A percentile compares a stretch with the other conserved stretches of the same genome.
These are phyloP conservation scores for Leccinum aurantiacum DNA, from an alignment of 768 basidiomycete species.

Conservation along the genomic window DNA sequence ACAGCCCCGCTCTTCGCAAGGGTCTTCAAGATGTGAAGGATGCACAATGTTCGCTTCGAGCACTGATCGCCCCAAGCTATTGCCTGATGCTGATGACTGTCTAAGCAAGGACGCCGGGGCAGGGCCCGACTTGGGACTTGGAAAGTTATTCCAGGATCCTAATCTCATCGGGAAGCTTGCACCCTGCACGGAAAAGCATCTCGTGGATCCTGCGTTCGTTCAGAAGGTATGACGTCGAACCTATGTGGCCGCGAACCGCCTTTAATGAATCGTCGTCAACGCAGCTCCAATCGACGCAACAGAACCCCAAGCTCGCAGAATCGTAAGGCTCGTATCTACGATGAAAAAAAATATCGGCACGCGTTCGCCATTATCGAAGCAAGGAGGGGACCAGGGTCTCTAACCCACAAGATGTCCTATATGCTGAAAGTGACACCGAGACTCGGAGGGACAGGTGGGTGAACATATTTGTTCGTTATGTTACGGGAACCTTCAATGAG, in stretches of 20 bases:
- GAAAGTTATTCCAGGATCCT: constrained; percentile 81
- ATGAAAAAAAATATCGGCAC: too few species aligned
- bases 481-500: too few species aligned
- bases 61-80: neutral
- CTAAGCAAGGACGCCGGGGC: constrained; percentile 38
- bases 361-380: too few species aligned
- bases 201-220: constrained; percentile 81
- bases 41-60: constrained; percentile 61
- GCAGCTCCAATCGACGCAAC: constrained; percentile 65
- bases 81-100: constrained; percentile 6
- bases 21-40: constrained; percentile 87
- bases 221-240: constrained; percentile 47
- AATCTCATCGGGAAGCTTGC: constrained; percentile 82
- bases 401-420: too few species aligned
- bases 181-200: constrained; percentile 80
- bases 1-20: constrained; percentile 78
- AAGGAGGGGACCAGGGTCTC: too few species aligned
- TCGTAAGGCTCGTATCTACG: constrained; percentile 37
- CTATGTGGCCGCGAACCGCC: neutral
- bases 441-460: too few species aligned
- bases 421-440: too few species aligned
- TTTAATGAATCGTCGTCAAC: neutral
- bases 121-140: constrained; percentile 57
- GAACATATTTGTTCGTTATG: too few species aligned
- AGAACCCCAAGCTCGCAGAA: constrained; percentile 64